phyloP scores from a whole-genome alignment of 2,329 filamentous ascomycete species.

The Penicillium verrucosum region DNA sequence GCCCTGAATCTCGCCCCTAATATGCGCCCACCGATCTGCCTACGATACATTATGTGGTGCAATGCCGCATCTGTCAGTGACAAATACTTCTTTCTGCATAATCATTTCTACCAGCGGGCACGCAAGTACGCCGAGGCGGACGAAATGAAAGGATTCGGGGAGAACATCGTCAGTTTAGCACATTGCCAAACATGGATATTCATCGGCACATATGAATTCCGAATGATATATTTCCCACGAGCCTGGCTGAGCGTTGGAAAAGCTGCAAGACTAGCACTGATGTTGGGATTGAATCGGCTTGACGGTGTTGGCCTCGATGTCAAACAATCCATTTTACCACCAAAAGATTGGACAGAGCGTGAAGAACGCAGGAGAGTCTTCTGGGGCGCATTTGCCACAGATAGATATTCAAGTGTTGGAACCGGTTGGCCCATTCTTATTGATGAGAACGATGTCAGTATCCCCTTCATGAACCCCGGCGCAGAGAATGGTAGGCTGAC shows the following conservation, averaged over 20 bases:
- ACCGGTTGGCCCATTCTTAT: constrained; percentile 96
- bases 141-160: constrained; percentile 88
- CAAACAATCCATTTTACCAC: constrained; percentile 82
- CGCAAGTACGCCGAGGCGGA: constrained; percentile 88
- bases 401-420: constrained; percentile 90
- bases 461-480: background rate
- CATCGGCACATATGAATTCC: constrained; percentile 84
- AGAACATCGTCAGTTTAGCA: constrained; percentile 78
- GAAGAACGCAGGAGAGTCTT: constrained; percentile 91
- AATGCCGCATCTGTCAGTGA: constrained; percentile 81
- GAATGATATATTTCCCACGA: constrained; percentile 93
- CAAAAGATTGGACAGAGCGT: constrained; percentile 88
- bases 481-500: constrained; percentile 19
- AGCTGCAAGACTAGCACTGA: constrained; percentile 75
- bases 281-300: constrained; percentile 87
- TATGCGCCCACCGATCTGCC: constrained; percentile 77
- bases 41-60: constrained; percentile 97
- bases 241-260: constrained; percentile 91
- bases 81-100: constrained; percentile 74
- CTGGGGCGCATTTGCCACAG: constrained; percentile 88
- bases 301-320: constrained; percentile 82
- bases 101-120: constrained; percentile 84
- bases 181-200: constrained; percentile 84
- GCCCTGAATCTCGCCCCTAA: constrained; percentile 86
- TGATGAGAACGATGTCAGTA: constrained; percentile 74